Evolutionary conservation across 2,329 filamentous ascomycete genomes (phyloP).

Genomic region (Alternaria postmessia): DNA sequence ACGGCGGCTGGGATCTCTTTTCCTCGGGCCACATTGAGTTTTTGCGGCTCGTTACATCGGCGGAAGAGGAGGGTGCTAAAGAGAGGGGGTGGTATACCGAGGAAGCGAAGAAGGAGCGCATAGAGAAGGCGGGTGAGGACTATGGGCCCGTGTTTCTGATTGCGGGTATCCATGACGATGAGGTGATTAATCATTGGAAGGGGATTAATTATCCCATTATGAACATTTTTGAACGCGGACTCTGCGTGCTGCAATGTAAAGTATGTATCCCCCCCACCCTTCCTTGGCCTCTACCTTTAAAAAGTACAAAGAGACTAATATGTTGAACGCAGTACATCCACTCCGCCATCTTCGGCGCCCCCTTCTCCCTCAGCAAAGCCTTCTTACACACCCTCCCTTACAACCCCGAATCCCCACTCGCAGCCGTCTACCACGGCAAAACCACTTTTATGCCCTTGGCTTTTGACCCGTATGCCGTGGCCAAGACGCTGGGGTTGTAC

Average conservation of each 20-base stretch:
- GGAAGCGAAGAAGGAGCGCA: conserved; percentile 68
- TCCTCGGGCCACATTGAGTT: conserved; percentile 98
- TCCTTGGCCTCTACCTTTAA: not conserved
- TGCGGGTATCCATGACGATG: conserved; percentile 92
- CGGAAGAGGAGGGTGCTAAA: conserved; percentile 74
- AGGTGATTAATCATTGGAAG: conserved; percentile 95
- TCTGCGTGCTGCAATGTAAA: conserved; percentile 94
- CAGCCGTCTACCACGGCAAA: conserved; percentile 91
- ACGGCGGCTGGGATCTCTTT: conserved; percentile 96
- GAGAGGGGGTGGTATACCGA: conserved; percentile 77
- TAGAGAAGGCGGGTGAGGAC: conserved; percentile 70
- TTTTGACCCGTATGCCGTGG: conserved; percentile 71
- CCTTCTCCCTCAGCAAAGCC: conserved; percentile 80
- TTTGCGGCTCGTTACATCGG: conserved; percentile 75
- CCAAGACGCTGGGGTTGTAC: conserved; percentile 86
- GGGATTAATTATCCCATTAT: conserved; percentile 99
- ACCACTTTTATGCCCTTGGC: conserved; percentile 82
- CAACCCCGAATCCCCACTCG: conserved; percentile 59
- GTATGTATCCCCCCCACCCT: conserved; percentile 58
- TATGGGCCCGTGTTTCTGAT: conserved; percentile 88
- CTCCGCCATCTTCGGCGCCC: conserved; percentile 86
- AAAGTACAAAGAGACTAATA: conserved; percentile 1
- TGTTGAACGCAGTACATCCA: conserved; percentile 77
- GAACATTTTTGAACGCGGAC: conserved; percentile 96
- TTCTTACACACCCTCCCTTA: conserved; percentile 80